phyloP scores from a whole-genome alignment of 345 rosid genomes.

The Aquilaria sinensis region DNA sequence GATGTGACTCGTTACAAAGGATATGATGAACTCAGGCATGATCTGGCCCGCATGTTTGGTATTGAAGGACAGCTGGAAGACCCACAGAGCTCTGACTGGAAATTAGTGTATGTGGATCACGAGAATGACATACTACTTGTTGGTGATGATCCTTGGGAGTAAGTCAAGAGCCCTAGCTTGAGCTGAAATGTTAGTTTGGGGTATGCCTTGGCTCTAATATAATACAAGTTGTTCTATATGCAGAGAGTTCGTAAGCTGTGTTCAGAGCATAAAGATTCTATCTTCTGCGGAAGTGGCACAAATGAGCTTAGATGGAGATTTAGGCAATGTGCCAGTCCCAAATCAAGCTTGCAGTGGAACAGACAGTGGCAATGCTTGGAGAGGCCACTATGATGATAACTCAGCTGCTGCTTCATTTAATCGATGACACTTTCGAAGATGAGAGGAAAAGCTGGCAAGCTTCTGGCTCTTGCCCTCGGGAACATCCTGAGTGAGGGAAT shows the following conservation, averaged over 20 bases:
- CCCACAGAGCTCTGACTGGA: slow-evolving; percentile 62
- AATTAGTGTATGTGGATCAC: slow-evolving; percentile 72
- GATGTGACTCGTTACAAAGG: slow-evolving; percentile 66
- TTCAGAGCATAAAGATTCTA: slow-evolving; percentile 75
- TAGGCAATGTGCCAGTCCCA: slow-evolving; percentile 50
- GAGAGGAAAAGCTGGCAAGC: neutral
- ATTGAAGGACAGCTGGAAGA: slow-evolving; percentile 82
- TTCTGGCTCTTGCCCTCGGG: too few species aligned
- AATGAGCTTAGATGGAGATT: slow-evolving; percentile 82
- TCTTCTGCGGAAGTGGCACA: slow-evolving; percentile 83
- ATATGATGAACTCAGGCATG: slow-evolving; percentile 63
- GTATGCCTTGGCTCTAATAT: slow-evolving; percentile 1
- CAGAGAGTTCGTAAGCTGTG: slow-evolving; percentile 71
- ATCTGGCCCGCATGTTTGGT: slow-evolving; percentile 70
- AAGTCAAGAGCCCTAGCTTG: slow-evolving; percentile 17
- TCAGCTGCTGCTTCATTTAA: slow-evolving; percentile 76
- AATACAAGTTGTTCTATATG: neutral
- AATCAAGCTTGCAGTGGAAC: slow-evolving; percentile 82
- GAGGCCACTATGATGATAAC: slow-evolving; percentile 67
- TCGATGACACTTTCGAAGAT: slow-evolving; percentile 25
- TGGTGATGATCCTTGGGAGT: slow-evolving; percentile 91
- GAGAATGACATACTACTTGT: slow-evolving; percentile 69
- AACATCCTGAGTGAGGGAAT: too few species aligned
- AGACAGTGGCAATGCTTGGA: slow-evolving; percentile 80
- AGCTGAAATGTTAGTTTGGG: neutral